Evolutionary conservation across 805 yeast species (phyloP), one percentile per base, ranked within the genome.

Genomic region (Kazachstania taianensis): DNA sequence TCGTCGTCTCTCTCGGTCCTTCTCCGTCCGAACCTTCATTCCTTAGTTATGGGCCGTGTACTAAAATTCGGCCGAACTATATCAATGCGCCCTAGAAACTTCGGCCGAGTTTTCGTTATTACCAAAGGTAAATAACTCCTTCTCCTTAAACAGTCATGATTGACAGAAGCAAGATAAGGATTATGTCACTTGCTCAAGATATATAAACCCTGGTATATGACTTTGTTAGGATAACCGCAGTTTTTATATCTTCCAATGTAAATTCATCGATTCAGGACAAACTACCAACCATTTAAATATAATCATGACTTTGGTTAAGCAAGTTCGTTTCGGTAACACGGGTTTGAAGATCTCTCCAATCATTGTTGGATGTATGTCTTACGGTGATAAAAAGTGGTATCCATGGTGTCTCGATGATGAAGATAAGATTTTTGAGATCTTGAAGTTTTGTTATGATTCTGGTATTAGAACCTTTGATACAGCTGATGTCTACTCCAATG

Each of bases 281-380:
- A n/a, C n/a, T n/a, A n/a, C n/a, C n/a, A n/a, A n/a, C n/a, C n/a
- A n/a, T n/a, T n/a, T n/a, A n/a, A n/a, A n/a, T n/a, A 30, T 4
- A 15, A 30, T n/a, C 3, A 32, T 32, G 35, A 32, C 20, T 23
- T 14, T 33, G 23, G 43, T 41, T 20, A 30, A 38, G 26, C 53
- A 41, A 30, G 49, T 49, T 13, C 41, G 43, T 20, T 38, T 60
- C 8, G 77, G 76, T 5, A 46, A 52, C 14, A 62, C 74, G 1
- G 78, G 78, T 2, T 56, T 73, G 28, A 63, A 64, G 42, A 59
- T 73, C 25, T 66, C 77, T 24, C 63, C 63, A 25, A 49, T 72
- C 16, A 59, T 73, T 36, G 66, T 72, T 9, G 80, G 79, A 6
- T 70, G 75, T 43, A 72, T 72, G 78, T 54, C 70, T 2, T 69